Base-by-base conservation (phyloP, 2,329 filamentous ascomycete species). In the Shiraia sp. region DNA sequence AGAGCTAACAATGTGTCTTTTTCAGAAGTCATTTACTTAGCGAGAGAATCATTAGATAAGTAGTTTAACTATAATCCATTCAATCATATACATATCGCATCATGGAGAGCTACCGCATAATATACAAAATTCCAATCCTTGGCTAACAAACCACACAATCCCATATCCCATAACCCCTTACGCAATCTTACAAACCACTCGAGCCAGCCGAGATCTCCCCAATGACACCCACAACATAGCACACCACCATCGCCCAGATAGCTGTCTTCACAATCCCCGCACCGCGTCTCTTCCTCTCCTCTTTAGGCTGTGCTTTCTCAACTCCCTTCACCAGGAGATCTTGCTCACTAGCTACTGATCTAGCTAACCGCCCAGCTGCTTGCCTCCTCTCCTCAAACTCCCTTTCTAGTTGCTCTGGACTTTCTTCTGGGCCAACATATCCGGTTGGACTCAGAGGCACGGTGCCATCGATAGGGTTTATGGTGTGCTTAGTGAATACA, bases 391-490 rank as follows among this genome's bases (percentile, higher is more conserved):
- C 55, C 23, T 57, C 45, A 31, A 62, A 63, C 12, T 47, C 48
- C 13, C 39, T 40, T 12, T 61, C 61, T 2, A 55, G 40, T 25
- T 58, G 55, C 28, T 59, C 56, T 8, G 35, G 45, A 9, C 38
- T 49, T 24, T 62, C 57, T 15, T 58, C 58, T 3, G 59, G 55
- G 4, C 63, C 59, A 10, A 61, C 63, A 41, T 62, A 67, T n/a
- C 64, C 65, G 2, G 64, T 68, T 4, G 64, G 65, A 12, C 51
- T 58, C 3, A 66, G 53, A 1, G 61, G 55, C 1, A 63, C 53
- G 0, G 65, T 70, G 13, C 65, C 66, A 27, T 70, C 66, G 10
- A 70, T 58, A 2, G 65, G 66, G n/a, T 69, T 70, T 2, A 65
- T 49, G 2, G 17, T 29, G 9, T 28, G 15, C 31, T 43, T 34